Conservation (phyloP, 23 red algal species). For the Gracilariopsis chorda region DNA sequence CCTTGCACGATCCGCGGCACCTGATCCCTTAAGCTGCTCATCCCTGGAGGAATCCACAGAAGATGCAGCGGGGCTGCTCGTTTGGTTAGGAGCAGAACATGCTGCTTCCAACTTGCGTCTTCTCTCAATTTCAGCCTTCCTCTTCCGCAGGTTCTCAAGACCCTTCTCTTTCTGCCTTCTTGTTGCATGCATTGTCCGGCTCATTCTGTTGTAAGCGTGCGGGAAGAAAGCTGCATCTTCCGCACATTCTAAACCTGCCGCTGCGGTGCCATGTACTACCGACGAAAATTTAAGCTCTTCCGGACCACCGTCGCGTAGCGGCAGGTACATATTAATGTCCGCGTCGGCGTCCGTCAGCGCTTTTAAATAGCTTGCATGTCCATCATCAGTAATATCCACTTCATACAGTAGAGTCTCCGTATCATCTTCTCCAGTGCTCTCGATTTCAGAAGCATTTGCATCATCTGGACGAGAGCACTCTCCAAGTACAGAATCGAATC, state of each 20-base stretch:
- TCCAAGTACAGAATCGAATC: not conserved
- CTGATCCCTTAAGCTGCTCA: not conserved
- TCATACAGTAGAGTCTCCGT: constrained; percentile 42
- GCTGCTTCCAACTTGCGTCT: not conserved
- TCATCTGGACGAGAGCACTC: not conserved
- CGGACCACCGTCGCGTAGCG: constrained; percentile 79
- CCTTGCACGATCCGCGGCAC: not conserved
- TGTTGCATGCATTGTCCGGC: constrained; percentile 59
- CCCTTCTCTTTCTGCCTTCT: constrained; percentile 65
- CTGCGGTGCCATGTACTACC: constrained; percentile 80
- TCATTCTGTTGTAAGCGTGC: constrained; percentile 84
- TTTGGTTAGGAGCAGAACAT: not conserved
- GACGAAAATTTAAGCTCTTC: constrained; percentile 79
- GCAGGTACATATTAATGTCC: constrained; percentile 72
- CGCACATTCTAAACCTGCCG: constrained; percentile 81
- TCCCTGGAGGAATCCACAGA: not conserved
- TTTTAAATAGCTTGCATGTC: constrained; percentile 54
- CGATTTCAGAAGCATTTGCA: not conserved
- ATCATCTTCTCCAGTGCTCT: not conserved
- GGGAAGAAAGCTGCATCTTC: constrained; percentile 91
- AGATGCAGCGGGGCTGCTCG: not conserved
- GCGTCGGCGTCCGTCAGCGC: constrained; percentile 67
- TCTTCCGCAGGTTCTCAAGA: constrained; percentile 22
- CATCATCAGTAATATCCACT: constrained; percentile 42
- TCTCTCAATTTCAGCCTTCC: constrained; percentile 16